Conservation (phyloP, 2,329 filamentous ascomycete genomes). For the Xylariaceae sp. region DNA sequence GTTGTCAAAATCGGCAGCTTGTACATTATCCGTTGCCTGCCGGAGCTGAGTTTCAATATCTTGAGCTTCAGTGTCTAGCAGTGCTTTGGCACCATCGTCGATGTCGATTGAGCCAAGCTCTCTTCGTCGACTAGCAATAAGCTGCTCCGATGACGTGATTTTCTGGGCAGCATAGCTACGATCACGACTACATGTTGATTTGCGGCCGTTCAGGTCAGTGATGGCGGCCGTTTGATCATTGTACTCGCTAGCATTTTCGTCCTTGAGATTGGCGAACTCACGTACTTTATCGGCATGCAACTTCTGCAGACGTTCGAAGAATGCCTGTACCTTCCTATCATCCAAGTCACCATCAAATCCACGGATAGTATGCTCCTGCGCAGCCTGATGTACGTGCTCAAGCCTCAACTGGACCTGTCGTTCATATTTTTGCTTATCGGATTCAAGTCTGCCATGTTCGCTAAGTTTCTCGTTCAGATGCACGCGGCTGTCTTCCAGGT, state of each 20-base stretch:
- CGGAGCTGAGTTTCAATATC: slow-evolving; percentile 63
- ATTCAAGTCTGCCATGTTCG: slow-evolving; percentile 74
- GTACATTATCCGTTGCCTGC: slow-evolving; percentile 59
- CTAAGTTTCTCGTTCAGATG: slow-evolving; percentile 50
- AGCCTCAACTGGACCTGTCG: slow-evolving; percentile 69
- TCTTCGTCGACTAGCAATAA: slow-evolving; percentile 61
- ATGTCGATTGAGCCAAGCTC: slow-evolving; percentile 70
- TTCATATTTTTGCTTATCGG: slow-evolving; percentile 83
- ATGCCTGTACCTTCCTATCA: slow-evolving; percentile 68
- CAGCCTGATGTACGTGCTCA: slow-evolving; percentile 72
- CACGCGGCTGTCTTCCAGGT: slow-evolving; percentile 42
- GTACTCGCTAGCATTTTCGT: slow-evolving; percentile 69
- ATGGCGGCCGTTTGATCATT: slow-evolving; percentile 68
- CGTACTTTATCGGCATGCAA: slow-evolving; percentile 74
- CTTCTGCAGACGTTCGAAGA: slow-evolving; percentile 73
- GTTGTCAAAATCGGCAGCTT: slow-evolving; percentile 63
- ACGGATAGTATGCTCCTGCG: slow-evolving; percentile 71
- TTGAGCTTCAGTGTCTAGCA: slow-evolving; percentile 68
- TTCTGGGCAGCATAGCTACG: slow-evolving; percentile 71
- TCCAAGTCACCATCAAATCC: slow-evolving; percentile 79
- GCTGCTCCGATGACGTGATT: slow-evolving; percentile 69
- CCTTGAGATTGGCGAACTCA: slow-evolving; percentile 69
- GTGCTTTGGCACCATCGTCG: slow-evolving; percentile 79
- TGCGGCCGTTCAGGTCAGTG: slow-evolving; percentile 69
- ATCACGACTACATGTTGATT: slow-evolving; percentile 67